These are phyloP conservation scores for Grosmannia serpens DNA, from an alignment of 2,329 filamentous ascomycete genomes.

Conservation along the genomic window DNA sequence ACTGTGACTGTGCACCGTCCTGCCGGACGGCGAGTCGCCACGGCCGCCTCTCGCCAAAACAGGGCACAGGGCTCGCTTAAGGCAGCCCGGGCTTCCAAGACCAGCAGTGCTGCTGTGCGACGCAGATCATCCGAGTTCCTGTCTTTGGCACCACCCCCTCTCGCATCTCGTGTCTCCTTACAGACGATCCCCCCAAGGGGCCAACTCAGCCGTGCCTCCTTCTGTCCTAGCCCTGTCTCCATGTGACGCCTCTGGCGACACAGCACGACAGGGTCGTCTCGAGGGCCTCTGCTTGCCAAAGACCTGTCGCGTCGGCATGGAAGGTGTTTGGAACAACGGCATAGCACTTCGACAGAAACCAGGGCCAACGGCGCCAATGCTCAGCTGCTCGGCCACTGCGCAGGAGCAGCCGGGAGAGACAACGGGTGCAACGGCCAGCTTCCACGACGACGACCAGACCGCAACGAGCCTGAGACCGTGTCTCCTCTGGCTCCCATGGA, in stretches of 20 bases:
- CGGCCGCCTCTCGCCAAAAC: too few relatives aligned
- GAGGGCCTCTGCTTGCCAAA: too few relatives aligned
- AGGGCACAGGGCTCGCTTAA: background rate
- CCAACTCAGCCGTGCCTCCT: background rate
- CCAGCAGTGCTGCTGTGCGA: background rate
- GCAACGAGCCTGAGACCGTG: background rate
- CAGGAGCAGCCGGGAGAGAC: too few relatives aligned
- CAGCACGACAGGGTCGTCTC: too few relatives aligned
- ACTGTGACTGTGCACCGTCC: too few relatives aligned
- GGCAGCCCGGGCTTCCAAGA: background rate
- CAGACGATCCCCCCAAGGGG: background rate
- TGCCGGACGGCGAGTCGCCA: too few relatives aligned
- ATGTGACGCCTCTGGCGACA: background rate
- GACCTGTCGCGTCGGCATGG: too few relatives aligned
- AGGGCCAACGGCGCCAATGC: too few relatives aligned
- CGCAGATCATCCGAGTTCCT: background rate
- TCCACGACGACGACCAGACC: background rate
- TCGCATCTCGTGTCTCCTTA: background rate
- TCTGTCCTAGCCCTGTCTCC: background rate
- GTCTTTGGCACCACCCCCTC: background rate
- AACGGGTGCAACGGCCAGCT: too few relatives aligned
- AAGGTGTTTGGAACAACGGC: too few relatives aligned
- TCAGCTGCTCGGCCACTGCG: too few relatives aligned
- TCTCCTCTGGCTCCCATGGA: background rate
- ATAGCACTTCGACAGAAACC: too few relatives aligned